A percentile compares a stretch with the other conserved stretches of the same genome.
Conservation (phyloP, 2,329 filamentous ascomycete species). For the Berkeleyomyces rouxiae region DNA sequence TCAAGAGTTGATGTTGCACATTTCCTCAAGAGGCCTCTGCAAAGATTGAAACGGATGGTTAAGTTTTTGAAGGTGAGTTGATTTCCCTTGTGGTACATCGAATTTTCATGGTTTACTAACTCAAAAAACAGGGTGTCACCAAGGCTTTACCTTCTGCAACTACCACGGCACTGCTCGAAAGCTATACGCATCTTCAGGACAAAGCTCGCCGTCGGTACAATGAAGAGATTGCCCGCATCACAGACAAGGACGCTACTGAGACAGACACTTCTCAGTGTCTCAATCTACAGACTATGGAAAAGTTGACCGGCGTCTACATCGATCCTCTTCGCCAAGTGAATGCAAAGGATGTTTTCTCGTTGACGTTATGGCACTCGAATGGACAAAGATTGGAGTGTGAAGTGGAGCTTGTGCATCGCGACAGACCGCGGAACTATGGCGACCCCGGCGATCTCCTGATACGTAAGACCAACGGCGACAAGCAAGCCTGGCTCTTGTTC, state of each 20-base stretch:
- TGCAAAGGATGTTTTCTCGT: conserved; percentile 76
- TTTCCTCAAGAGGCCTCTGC: conserved; percentile 72
- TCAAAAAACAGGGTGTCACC: conserved; percentile 33
- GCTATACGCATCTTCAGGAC: conserved; percentile 57
- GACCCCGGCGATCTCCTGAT: conserved; percentile 75
- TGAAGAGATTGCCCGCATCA: conserved; percentile 52
- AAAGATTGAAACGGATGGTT: conserved; percentile 72
- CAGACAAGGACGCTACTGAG: conserved; percentile 71
- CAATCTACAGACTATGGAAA: conserved; percentile 60
- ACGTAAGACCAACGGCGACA: conserved; percentile 65
- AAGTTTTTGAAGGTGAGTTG: conserved; percentile 57
- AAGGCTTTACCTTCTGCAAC: conserved; percentile 34
- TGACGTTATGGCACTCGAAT: conserved; percentile 73
- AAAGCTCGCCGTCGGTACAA: conserved; percentile 50
- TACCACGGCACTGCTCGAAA: conserved; percentile 24
- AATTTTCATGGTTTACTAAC: neutral
- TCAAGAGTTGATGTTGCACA: conserved; percentile 90
- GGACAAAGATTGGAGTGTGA: conserved; percentile 81
- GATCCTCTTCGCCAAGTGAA: conserved; percentile 67
- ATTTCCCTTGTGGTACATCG: neutral
- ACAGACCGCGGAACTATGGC: conserved; percentile 51
- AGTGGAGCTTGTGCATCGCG: conserved; percentile 72
- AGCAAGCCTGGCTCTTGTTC: conserved; percentile 69
- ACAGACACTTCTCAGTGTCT: conserved; percentile 70
- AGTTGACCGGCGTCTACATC: conserved; percentile 52